A percentile compares a stretch with the other conserved stretches of the same genome.
phyloP scores from a whole-genome alignment of 2,329 filamentous ascomycete species.

The Ophiostoma triangulosporum region DNA sequence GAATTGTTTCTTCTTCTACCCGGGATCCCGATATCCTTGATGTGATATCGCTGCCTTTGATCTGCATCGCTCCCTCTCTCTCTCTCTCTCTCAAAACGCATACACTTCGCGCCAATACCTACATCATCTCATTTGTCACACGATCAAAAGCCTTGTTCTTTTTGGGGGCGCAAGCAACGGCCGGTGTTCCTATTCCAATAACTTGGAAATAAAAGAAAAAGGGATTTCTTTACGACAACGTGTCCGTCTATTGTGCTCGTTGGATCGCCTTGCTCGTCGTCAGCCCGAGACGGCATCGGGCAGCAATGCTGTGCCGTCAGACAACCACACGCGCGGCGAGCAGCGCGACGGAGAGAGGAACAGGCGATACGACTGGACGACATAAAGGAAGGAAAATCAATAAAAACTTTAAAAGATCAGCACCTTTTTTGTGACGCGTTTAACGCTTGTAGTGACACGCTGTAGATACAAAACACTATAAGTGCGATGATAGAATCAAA shows the following conservation, averaged over 20 bases:
- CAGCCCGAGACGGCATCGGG: too few species aligned
- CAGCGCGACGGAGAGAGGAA: too few species aligned
- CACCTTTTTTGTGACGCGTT: too few species aligned
- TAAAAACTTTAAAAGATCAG: conserved; percentile 7
- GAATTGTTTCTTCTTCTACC: conserved; percentile 3
- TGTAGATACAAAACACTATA: not conserved
- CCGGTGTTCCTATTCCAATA: not conserved
- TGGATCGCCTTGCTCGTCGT: not conserved
- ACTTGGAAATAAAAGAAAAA: not conserved
- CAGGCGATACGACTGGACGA: too few species aligned
- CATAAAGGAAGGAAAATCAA: too few species aligned
- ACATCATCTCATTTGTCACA: not conserved
- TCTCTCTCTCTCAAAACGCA: not conserved
- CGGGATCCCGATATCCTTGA: not conserved
- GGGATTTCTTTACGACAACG: not conserved
- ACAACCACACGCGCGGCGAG: too few species aligned
- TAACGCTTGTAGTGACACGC: too few species aligned
- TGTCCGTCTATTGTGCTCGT: not conserved
- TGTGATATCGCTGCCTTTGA: not conserved
- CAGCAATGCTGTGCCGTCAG: too few species aligned
- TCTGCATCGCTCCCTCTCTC: not conserved
- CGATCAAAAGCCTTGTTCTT: conserved; percentile 2
- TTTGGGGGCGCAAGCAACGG: conserved; percentile 2
- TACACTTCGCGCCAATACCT: not conserved
- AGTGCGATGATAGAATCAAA: too few species aligned